Evolutionary conservation across 768 basidiomycete species (phyloP), one percentile per base, ranked within the genome.

Genomic region (Boletellus emodensis): DNA sequence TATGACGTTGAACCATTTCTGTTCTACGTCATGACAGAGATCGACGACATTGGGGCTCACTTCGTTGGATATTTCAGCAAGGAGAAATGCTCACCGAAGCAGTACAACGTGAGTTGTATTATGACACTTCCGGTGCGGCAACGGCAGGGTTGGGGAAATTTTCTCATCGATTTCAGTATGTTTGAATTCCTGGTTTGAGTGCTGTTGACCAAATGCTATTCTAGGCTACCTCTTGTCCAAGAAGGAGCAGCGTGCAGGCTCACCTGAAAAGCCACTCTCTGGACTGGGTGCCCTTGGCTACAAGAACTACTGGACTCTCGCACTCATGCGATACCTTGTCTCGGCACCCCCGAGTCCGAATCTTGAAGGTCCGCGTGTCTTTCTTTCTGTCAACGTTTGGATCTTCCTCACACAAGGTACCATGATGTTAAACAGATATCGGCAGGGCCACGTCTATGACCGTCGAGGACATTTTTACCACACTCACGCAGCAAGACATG

Each of bases 31-130:
- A 90, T 96, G 74, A 88, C 95, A 4, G 90, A 96, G 65, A 77
- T 81, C 50, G 91, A 96, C 71, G 91, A 93, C 34, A 71, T 80
- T 43, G 96, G 95, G 6, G 87, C 93, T 26, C 85, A 89, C 46
- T 99, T 99, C 63, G 88, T 99, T 46, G 96, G 96, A 8, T 99
- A 99, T 68, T 99, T 99, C 66, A 91, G 88, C 72, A 99, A 99
- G 70, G 96, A 99, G 78, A 99, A 99, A 74, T 78, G 91, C 46
- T 94, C 92, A 66, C 86, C 87, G 48, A 94, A 93, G 71, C 90
- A 93, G 63, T 94, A 93, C 69, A 99, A 99, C 72, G 84, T 99
- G 58, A 95, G 93, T 69, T 99, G 96, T 75, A 99, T 99, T 64
- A 97, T 99, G 94, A 98, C 96, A 15, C 73, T 99, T 17, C 96